Percentiles rank a stretch among this genome's conserved stretches.
phyloP scores from a whole-genome alignment of 805 yeast genomes.

The Yamadazyma kitorensis region DNA sequence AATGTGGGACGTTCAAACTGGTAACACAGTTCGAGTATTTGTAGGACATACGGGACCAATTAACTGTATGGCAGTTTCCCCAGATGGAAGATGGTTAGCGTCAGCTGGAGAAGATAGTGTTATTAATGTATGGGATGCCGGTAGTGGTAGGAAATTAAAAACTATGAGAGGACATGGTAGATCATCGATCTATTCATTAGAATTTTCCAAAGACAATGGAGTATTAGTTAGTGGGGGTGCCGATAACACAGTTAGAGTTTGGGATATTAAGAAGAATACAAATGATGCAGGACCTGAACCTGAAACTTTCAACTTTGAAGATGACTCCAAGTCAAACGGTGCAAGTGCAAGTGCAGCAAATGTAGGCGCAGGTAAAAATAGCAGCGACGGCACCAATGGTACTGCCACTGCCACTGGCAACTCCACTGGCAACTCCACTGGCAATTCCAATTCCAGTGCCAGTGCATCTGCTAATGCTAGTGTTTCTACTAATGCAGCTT shows the following conservation, averaged over 20 bases:
- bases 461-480: no score
- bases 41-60: conserved; percentile 92
- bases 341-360: conserved; percentile 3
- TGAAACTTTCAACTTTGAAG: conserved; percentile 49
- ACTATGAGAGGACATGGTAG: conserved; percentile 95
- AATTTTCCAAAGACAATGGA: conserved; percentile 84
- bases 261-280: conserved; percentile 92
- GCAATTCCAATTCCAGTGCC: conserved; percentile 9
- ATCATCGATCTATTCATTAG: conserved; percentile 77
- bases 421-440: conserved; percentile 15
- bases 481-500: conserved; percentile 12
- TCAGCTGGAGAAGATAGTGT: conserved; percentile 91
- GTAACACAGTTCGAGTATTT: conserved; percentile 86
- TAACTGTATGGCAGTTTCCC: conserved; percentile 82
- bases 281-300: conserved; percentile 76
- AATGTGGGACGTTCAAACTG: conserved; percentile 95
- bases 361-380: no score
- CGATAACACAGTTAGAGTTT: conserved; percentile 87
- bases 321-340: conserved; percentile 9
- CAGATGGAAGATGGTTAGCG: conserved; percentile 96
- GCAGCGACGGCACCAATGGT: conserved; percentile 5
- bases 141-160: conserved; percentile 84
- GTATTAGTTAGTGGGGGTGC: conserved; percentile 90
- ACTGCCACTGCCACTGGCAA: conserved; percentile 19
- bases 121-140: conserved; percentile 90